Evolutionary conservation across 495 filamentous ascomycete species (phyloP).

Genomic region (Poronia punctata): DNA sequence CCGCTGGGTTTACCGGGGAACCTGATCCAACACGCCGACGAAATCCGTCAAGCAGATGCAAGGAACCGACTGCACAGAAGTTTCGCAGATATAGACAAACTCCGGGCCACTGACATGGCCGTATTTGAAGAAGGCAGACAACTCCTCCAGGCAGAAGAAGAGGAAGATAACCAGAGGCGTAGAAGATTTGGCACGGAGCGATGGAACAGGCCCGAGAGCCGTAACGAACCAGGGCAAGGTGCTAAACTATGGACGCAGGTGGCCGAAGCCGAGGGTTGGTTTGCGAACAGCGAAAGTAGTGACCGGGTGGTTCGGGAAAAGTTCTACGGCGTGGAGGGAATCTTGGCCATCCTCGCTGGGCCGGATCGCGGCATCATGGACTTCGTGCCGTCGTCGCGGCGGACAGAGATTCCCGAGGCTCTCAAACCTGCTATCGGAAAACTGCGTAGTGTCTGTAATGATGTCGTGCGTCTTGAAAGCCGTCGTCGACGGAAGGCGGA

Average conservation of each 20-base stretch:
- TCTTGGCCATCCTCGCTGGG: slow-evolving; percentile 67
- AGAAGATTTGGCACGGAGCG: slow-evolving; percentile 81
- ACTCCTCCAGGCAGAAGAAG: slow-evolving; percentile 67
- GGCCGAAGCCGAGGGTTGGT: slow-evolving; percentile 77
- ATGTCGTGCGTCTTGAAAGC: slow-evolving; percentile 73
- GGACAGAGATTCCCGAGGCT: slow-evolving; percentile 67
- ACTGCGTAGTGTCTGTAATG: slow-evolving; percentile 70
- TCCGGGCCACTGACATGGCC: slow-evolving; percentile 66
- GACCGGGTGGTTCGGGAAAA: slow-evolving; percentile 77
- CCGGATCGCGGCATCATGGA: slow-evolving; percentile 74
- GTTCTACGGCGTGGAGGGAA: slow-evolving; percentile 63
- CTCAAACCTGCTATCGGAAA: slow-evolving; percentile 71
- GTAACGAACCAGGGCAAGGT: slow-evolving; percentile 51
- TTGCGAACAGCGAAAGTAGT: slow-evolving; percentile 74
- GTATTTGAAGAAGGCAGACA: slow-evolving; percentile 78
- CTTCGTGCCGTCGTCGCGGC: slow-evolving; percentile 79
- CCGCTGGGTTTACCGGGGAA: slow-evolving; percentile 84
- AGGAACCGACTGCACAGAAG: slow-evolving; percentile 63
- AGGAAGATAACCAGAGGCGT: slow-evolving; percentile 70
- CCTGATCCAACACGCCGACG: slow-evolving; percentile 83
- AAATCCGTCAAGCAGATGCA: slow-evolving; percentile 89
- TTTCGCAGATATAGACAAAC: slow-evolving; percentile 78
- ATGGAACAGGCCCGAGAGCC: slow-evolving; percentile 67
- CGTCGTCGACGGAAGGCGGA: slow-evolving; percentile 70
- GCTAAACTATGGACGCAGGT: slow-evolving; percentile 69